Base-by-base conservation (phyloP, 2,329 filamentous ascomycete species). In the Exserohilum rostratum region DNA sequence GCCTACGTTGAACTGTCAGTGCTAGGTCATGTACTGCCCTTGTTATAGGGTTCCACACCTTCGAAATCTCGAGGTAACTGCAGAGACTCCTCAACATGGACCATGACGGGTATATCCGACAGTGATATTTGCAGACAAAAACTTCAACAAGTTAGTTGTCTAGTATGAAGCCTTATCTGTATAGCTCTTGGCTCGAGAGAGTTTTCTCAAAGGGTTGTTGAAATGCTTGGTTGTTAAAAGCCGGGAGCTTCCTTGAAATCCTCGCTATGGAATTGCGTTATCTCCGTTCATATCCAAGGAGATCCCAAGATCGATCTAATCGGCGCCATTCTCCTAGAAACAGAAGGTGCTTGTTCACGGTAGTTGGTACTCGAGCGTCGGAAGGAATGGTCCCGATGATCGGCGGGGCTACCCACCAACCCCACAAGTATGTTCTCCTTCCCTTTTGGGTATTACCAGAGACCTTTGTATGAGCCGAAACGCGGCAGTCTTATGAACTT, bases 41-140 rank as follows among this genome's bases (percentile, higher is more conserved):
- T 18, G 17, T 12, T 17, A 2, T 18, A 17, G 25, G 31, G n/a
- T 20, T 25, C n/a, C 22, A 25, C 20, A 7, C 77, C 70, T 67
- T 73, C 70, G 46, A 77, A 76, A 57, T 77, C 73, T 37, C 74
- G 67, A 2, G 73, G 72, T n/a, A 75, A 53, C 53, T 76, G 73
- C 34, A 75, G 57, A 29, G 68, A 59, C 37, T 72, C 66, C 55
- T 76, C 70, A 18, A 70, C 61, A 39, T 75, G 68, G 25, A 69
- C 56, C 67, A 70, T 70, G 33, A 10, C 53, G 31, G 29, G 6
- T 15, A 46, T n/a, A 25, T 5, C 7, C 7, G 7, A 25, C 4
- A 7, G 22, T 25, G n/a, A n/a, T n/a, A n/a, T n/a, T n/a, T n/a
- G n/a, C n/a, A n/a, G n/a, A n/a, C n/a, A n/a, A n/a, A n/a, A n/a